Conservation (phyloP, 2,329 filamentous ascomycete genomes). For the Xylariaceae sp. region DNA sequence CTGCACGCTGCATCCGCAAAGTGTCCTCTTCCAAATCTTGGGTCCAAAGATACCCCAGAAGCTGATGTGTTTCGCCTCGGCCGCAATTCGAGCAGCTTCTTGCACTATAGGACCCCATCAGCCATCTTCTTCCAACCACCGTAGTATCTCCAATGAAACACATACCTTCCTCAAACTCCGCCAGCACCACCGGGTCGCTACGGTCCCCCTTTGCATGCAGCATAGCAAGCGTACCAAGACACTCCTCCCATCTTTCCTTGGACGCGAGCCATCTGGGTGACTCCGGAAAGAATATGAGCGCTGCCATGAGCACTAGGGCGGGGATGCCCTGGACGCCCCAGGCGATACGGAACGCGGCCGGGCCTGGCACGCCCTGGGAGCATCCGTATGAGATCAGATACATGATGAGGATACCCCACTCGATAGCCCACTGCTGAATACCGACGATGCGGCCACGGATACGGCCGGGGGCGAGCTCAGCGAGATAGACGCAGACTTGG, state of each 20-base stretch:
- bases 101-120: not conserved
- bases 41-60: constrained; percentile 50
- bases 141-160: not conserved
- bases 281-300: constrained; percentile 61
- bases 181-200: constrained; percentile 49
- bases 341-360: constrained; percentile 60
- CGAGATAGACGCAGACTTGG: constrained; percentile 67
- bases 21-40: constrained; percentile 53
- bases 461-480: constrained; percentile 62
- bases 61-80: constrained; percentile 42
- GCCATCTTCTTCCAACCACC: no score
- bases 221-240: constrained; percentile 16
- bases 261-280: constrained; percentile 60
- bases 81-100: constrained; percentile 43
- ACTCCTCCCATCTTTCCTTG: constrained; percentile 46
- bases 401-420: constrained; percentile 59
- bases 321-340: constrained; percentile 57
- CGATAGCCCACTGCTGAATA: constrained; percentile 73
- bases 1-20: constrained; percentile 55
- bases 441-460: constrained; percentile 67
- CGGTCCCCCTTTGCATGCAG: constrained; percentile 15
- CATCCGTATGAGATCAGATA: constrained; percentile 53
- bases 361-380: constrained; percentile 55
- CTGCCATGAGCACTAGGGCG: constrained; percentile 48
- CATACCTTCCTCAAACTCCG: constrained; percentile 40